Percentiles rank a stretch among this genome's conserved stretches.
Conservation (phyloP, 768 basidiomycete species). For the Phlegmacium glaucopus region DNA sequence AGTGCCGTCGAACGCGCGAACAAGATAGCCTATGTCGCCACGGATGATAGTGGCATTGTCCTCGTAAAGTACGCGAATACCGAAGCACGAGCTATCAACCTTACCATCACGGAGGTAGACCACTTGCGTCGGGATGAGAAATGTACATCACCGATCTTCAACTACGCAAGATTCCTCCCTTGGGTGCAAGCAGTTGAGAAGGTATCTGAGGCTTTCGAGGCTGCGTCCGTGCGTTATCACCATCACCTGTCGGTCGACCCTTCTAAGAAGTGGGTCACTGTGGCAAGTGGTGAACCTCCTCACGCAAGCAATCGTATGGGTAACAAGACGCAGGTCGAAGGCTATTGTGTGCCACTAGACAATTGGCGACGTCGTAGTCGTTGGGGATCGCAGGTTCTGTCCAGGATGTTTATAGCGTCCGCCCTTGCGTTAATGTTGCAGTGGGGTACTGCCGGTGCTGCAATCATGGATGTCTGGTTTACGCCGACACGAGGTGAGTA, state of each 20-base stretch:
- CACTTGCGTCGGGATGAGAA: slow-evolving; percentile 8
- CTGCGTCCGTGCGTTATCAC: slow-evolving; percentile 3
- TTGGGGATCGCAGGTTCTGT: slow-evolving; percentile 9
- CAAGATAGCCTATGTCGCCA: slow-evolving; percentile 19
- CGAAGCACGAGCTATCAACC: too few relatives aligned
- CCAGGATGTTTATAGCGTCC: slow-evolving; percentile 10
- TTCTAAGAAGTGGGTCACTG: not conserved
- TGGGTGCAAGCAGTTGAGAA: slow-evolving; percentile 13
- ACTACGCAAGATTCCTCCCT: slow-evolving; percentile 18
- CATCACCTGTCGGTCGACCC: slow-evolving; percentile 6
- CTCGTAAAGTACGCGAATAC: too few relatives aligned
- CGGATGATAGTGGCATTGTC: not conserved
- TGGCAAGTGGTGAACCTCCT: too few relatives aligned
- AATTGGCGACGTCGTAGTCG: not conserved
- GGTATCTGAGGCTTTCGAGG: slow-evolving; percentile 11
- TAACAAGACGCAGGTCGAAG: not conserved
- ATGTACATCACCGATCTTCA: slow-evolving; percentile 18
- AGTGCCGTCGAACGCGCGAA: slow-evolving; percentile 28
- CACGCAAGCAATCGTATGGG: not conserved
- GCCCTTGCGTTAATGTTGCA: slow-evolving; percentile 17
- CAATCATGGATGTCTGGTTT: slow-evolving; percentile 17
- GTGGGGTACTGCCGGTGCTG: slow-evolving; percentile 24
- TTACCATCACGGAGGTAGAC: too few relatives aligned
- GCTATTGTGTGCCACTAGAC: not conserved
- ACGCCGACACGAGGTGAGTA: slow-evolving; percentile 22